phyloP scores from a whole-genome alignment of 345 rosid species.

The Pelargonium nanum region DNA sequence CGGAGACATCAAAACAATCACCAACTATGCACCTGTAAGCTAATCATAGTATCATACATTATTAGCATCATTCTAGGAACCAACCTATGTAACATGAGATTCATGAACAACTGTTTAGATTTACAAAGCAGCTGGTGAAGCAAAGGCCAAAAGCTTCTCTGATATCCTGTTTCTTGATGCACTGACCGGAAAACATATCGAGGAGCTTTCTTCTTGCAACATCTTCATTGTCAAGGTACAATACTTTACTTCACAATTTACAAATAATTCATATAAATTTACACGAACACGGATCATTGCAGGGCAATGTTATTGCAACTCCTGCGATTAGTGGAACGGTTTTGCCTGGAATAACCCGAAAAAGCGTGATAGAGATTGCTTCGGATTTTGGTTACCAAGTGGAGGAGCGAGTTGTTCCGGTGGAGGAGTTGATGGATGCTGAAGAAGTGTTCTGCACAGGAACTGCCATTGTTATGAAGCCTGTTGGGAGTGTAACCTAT shows the following conservation, averaged over 20 bases:
- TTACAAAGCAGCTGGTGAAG: too few species aligned
- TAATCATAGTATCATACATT: too few species aligned
- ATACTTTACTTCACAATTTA: neutral
- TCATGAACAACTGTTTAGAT: too few species aligned
- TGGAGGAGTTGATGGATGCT: slow-evolving; percentile 17
- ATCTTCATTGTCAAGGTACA: slow-evolving; percentile 18
- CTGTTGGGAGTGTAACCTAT: slow-evolving; percentile 24
- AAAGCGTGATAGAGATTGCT: slow-evolving; percentile 87
- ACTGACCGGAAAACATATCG: slow-evolving; percentile 35
- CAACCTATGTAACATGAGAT: too few species aligned
- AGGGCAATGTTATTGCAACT: slow-evolving; percentile 62
- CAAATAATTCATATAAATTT: too few species aligned
- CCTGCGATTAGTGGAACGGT: slow-evolving; percentile 83
- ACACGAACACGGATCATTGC: neutral
- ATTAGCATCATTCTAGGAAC: too few species aligned
- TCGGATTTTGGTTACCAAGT: too few species aligned
- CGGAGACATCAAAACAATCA: slow-evolving; percentile 48
- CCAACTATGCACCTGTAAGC: slow-evolving; percentile 52
- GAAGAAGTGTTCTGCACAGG: slow-evolving; percentile 38
- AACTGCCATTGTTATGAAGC: slow-evolving; percentile 27
- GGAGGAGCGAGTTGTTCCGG: slow-evolving; percentile 12
- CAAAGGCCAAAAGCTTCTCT: slow-evolving; percentile 54
- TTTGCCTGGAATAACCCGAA: slow-evolving; percentile 83
- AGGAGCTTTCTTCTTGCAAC: slow-evolving; percentile 56
- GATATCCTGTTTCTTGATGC: slow-evolving; percentile 58